Conservation (phyloP, 345 rosid species). For the Syzygium aqueum region DNA sequence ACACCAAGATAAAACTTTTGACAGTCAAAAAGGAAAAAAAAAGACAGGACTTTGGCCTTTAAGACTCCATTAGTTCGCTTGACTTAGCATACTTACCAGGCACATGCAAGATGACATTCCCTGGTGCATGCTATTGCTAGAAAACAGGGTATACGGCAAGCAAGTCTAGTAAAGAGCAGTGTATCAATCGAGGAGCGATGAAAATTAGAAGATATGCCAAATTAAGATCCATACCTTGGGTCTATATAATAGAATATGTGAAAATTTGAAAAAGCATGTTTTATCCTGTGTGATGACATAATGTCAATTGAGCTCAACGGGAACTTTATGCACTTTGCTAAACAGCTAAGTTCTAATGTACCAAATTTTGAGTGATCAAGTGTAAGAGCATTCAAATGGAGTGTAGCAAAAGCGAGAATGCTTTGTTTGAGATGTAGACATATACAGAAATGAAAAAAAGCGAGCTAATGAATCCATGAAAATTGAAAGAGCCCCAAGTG, state of each 20-base stretch:
- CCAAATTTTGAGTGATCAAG: background rate
- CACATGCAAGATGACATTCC: background rate
- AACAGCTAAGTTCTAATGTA: background rate
- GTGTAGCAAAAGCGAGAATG: background rate
- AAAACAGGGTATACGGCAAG: background rate
- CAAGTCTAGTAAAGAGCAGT: background rate
- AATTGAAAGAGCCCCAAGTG: background rate
- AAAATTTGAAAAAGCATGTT: background rate
- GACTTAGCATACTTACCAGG: background rate
- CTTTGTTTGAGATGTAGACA: background rate
- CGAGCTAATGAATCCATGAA: background rate
- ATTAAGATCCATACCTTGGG: background rate
- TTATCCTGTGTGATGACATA: background rate
- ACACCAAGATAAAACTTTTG: background rate
- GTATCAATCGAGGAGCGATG: background rate
- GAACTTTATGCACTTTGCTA: background rate
- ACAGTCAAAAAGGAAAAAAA: background rate
- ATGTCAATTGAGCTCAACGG: background rate
- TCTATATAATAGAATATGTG: background rate
- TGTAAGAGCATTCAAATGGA: background rate
- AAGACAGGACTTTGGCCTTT: background rate
- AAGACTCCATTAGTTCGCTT: background rate
- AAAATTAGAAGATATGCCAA: background rate
- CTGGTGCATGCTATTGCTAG: background rate
- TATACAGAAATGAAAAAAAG: background rate